phyloP scores from a whole-genome alignment of 371 early-diverging fungal species.

The Apophysomyces elegans region DNA sequence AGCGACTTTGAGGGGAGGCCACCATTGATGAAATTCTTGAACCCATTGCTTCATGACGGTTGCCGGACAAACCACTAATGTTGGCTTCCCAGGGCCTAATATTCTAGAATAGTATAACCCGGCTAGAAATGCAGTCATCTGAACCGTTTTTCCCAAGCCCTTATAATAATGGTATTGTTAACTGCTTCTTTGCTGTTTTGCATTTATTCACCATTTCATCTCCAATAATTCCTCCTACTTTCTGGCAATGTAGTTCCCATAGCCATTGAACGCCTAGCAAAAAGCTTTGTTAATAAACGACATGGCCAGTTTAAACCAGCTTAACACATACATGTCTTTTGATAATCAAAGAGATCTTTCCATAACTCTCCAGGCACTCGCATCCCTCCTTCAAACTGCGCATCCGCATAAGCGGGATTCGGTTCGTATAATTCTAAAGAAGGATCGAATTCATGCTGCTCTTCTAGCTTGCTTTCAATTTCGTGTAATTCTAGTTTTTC shows the following conservation, averaged over 20 bases:
- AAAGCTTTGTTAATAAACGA: neutral
- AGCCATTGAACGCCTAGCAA: constrained; percentile 85
- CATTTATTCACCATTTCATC: constrained; percentile 87
- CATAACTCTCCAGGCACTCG: constrained; percentile 86
- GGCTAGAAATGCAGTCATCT: constrained; percentile 85
- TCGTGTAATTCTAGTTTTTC: constrained; percentile 17
- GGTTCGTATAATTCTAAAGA: constrained; percentile 62
- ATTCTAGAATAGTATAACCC: constrained; percentile 65
- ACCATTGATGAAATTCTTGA: constrained; percentile 94
- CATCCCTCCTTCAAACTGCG: constrained; percentile 58
- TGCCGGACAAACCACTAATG: constrained; percentile 92
- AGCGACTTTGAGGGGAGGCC: constrained; percentile 91
- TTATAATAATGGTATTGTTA: constrained; percentile 13
- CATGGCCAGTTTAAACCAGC: neutral
- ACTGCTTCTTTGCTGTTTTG: no score
- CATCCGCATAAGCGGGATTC: constrained; percentile 67
- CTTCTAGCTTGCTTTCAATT: constrained; percentile 18
- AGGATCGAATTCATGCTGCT: constrained; percentile 26
- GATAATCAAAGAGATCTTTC: constrained; percentile 90
- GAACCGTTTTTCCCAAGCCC: constrained; percentile 98
- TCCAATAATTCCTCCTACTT: constrained; percentile 95
- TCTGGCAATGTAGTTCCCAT: constrained; percentile 85
- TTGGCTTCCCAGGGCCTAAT: constrained; percentile 56
- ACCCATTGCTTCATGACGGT: constrained; percentile 98
- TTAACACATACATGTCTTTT: constrained; percentile 67